Conservation (phyloP, 257 asterid genomes). For the Thymus quinquecostatus region DNA sequence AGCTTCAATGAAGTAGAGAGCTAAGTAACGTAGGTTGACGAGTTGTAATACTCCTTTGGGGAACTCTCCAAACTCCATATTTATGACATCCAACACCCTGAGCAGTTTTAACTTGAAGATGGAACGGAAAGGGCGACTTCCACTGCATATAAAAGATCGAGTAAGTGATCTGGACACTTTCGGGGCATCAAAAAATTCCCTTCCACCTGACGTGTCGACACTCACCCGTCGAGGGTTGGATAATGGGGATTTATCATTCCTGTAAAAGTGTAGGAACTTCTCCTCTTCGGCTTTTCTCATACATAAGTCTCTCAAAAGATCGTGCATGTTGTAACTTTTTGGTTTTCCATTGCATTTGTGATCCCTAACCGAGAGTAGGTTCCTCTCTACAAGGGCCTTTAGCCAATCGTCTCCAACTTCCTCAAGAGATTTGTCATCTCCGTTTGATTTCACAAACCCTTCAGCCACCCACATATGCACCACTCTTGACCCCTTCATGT, state of each 20-base stretch:
- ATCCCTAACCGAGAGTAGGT: constrained; percentile 6
- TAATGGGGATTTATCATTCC: neutral
- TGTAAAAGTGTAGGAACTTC: neutral
- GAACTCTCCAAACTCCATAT: neutral
- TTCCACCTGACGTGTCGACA: neutral
- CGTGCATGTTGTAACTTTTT: constrained; percentile 26
- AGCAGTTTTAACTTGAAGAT: neutral
- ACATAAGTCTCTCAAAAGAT: constrained; percentile 27
- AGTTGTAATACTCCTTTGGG: constrained; percentile 5
- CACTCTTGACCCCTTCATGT: neutral
- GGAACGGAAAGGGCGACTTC: neutral
- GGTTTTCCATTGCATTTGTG: neutral
- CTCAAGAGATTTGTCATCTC: neutral
- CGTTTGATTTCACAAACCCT: constrained; percentile 13
- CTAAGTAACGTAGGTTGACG: neutral
- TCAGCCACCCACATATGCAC: constrained; percentile 24
- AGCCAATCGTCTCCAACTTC: neutral
- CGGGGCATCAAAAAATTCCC: too few relatives aligned
- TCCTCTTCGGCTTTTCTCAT: constrained; percentile 8
- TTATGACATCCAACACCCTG: constrained; percentile 27
- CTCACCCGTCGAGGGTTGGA: neutral
- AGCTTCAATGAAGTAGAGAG: neutral
- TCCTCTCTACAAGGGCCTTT: constrained; percentile 20
- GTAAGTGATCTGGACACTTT: neutral
- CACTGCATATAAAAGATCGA: neutral